These are phyloP conservation scores for Orobanche coerulescens DNA, from an alignment of 257 asterid genomes.

Conservation along the genomic window DNA sequence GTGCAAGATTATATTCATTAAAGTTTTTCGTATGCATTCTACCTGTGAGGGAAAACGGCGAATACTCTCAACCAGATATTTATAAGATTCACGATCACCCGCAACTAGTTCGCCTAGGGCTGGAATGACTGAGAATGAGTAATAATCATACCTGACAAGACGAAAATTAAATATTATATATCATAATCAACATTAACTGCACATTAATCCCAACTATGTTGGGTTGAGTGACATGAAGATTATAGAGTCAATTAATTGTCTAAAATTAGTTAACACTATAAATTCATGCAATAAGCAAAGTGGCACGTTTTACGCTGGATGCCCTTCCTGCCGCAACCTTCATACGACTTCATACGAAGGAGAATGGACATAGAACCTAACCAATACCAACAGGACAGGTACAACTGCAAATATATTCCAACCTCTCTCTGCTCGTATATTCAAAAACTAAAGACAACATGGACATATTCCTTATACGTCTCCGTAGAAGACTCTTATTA, in stretches of 20 bases:
- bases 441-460: neutral
- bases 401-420: neutral
- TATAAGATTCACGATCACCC: slow-evolving; percentile 83
- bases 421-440: neutral
- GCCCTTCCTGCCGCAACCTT: no score
- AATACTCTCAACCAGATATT: slow-evolving; percentile 77
- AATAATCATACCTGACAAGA: slow-evolving; percentile 68
- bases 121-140: slow-evolving; percentile 89
- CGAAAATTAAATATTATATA: slow-evolving; percentile 5
- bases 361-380: neutral
- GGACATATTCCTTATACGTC: neutral
- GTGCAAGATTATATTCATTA: slow-evolving; percentile 4
- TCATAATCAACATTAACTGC: no score
- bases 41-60: slow-evolving; percentile 94
- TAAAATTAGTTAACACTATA: no score
- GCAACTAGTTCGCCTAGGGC: slow-evolving; percentile 73
- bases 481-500: neutral
- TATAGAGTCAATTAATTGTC: no score
- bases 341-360: no score
- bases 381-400: neutral
- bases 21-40: slow-evolving; percentile 2
- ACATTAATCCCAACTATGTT: no score
- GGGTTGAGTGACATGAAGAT: no score
- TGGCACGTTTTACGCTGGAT: no score
- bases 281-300: no score